Conservation (phyloP, 108 stramenopile genomes). For the Cyclostephanos tholiformis region DNA sequence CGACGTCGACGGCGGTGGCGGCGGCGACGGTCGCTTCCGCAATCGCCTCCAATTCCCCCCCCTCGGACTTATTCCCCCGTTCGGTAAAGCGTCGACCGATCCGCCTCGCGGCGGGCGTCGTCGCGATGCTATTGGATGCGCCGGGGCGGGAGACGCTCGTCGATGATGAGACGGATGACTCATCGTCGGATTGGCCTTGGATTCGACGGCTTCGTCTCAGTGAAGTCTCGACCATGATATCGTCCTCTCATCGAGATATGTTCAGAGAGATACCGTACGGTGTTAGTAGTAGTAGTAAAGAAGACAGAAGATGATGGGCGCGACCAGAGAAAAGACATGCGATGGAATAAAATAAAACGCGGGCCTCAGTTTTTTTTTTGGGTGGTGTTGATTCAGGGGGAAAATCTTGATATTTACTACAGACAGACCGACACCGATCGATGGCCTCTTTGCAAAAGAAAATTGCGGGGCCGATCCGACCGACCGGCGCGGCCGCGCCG, state of each 20-base stretch:
- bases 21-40: constrained; percentile 27
- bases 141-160: neutral
- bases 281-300: too few relatives aligned
- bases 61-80: neutral
- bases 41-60: constrained; percentile 20
- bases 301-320: too few relatives aligned
- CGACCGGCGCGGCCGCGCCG: too few relatives aligned
- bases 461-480: too few relatives aligned
- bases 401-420: too few relatives aligned
- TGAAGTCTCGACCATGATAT: constrained; percentile 8
- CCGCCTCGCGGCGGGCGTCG: constrained; percentile 1
- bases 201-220: constrained; percentile 12
- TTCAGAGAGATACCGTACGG: too few relatives aligned
- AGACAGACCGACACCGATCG: too few relatives aligned
- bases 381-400: too few relatives aligned
- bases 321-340: too few relatives aligned
- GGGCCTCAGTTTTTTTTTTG: too few relatives aligned
- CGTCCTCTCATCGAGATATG: neutral
- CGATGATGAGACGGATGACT: constrained; percentile 12
- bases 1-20: neutral
- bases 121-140: neutral
- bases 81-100: neutral
- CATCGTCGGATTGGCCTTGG: constrained; percentile 16
- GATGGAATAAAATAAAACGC: too few relatives aligned
- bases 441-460: too few relatives aligned